A percentile compares a stretch with the other conserved stretches of the same genome.
phyloP scores from a whole-genome alignment of 1,284 basidiomycete species.

The Veloboletus limbatus region DNA sequence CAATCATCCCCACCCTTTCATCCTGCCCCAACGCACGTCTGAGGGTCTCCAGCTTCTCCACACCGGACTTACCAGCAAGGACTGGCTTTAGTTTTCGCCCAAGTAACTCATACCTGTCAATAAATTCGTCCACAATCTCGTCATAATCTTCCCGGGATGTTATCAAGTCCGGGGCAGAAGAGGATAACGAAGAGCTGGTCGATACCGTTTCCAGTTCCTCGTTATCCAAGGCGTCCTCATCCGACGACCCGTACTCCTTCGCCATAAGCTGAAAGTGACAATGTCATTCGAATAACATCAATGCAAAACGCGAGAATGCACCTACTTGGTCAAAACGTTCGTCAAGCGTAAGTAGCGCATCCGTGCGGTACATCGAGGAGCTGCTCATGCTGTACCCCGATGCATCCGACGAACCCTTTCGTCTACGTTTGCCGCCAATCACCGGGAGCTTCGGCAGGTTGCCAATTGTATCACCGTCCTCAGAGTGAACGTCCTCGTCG shows the following conservation, averaged over 20 bases:
- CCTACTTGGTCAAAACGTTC: constrained; percentile 90
- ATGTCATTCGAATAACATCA: background rate
- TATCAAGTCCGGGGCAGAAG: constrained; percentile 72
- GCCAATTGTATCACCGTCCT: constrained; percentile 80
- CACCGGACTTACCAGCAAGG: constrained; percentile 65
- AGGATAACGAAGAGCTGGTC: constrained; percentile 45
- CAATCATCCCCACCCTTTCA: constrained; percentile 41
- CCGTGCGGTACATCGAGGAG: constrained; percentile 92
- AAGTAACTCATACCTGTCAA: constrained; percentile 90
- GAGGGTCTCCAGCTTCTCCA: constrained; percentile 78
- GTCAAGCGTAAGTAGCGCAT: constrained; percentile 85
- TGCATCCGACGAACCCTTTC: constrained; percentile 78
- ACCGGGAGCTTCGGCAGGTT: constrained; percentile 70
- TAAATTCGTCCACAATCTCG: constrained; percentile 90
- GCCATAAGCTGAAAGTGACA: constrained; percentile 53
- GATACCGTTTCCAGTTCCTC: constrained; percentile 40
- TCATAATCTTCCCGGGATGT: constrained; percentile 87
- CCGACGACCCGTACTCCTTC: constrained; percentile 71
- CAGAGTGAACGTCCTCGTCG: constrained; percentile 54
- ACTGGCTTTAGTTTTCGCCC: constrained; percentile 83
- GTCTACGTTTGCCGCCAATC: constrained; percentile 71
- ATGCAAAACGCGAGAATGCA: background rate
- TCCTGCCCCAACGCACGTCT: constrained; percentile 77
- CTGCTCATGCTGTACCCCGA: constrained; percentile 97
- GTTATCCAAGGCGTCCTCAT: constrained; percentile 42